These are phyloP conservation scores for Ustilago vetiveriae DNA, from an alignment of 1,284 basidiomycete species.

Conservation along the genomic window DNA sequence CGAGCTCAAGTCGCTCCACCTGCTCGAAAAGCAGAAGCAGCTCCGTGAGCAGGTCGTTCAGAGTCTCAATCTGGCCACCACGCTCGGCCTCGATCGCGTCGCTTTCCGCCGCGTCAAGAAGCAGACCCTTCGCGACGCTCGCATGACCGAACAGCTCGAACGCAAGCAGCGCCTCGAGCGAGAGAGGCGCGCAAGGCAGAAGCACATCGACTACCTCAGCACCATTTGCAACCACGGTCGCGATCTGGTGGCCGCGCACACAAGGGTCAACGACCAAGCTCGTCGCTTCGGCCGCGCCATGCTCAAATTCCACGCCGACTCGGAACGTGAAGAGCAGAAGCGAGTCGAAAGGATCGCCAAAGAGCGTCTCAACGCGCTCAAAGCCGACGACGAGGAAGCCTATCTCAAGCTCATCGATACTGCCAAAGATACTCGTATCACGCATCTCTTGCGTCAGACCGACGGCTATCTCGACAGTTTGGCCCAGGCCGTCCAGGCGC, in stretches of 20 bases:
- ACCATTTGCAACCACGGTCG: constrained; percentile 88
- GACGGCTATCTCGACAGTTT: constrained; percentile 94
- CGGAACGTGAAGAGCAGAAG: constrained; percentile 71
- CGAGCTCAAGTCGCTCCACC: constrained; percentile 89
- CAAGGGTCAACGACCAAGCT: constrained; percentile 69
- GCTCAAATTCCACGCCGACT: constrained; percentile 70
- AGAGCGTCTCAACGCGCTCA: constrained; percentile 97
- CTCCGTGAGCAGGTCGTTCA: constrained; percentile 87
- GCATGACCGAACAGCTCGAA: constrained; percentile 88
- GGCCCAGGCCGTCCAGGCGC: constrained; percentile 90
- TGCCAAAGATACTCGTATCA: constrained; percentile 98
- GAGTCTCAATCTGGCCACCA: constrained; percentile 86
- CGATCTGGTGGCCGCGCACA: constrained; percentile 75
- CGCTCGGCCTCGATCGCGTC: constrained; percentile 84
- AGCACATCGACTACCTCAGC: constrained; percentile 91
- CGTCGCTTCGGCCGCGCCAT: constrained; percentile 70
- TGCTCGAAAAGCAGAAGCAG: constrained; percentile 87
- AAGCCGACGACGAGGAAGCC: constrained; percentile 98
- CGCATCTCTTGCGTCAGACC: constrained; percentile 92
- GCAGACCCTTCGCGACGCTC: constrained; percentile 86
- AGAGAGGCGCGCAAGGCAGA: constrained; percentile 92
- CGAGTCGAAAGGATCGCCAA: constrained; percentile 94
- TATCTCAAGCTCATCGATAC: constrained; percentile 99
- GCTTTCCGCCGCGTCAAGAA: constrained; percentile 90
- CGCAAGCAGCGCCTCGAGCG: constrained; percentile 90